phyloP scores from a whole-genome alignment of 768 basidiomycete species.

The Crassisporium funariophilum region DNA sequence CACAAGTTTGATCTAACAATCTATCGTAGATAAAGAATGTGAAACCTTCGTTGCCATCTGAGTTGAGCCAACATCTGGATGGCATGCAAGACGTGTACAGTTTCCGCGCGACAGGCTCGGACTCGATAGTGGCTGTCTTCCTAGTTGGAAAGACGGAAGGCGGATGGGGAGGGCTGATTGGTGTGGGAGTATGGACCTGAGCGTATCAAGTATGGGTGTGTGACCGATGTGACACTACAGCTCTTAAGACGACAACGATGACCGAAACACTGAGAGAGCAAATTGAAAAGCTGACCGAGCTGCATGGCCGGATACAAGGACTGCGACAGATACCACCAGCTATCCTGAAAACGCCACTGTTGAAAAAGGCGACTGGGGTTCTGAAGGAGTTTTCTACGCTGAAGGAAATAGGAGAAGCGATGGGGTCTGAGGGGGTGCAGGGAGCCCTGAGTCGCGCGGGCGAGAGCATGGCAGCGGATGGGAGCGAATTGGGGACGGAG shows the following conservation, averaged over 20 bases:
- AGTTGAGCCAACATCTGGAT: background rate
- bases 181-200: constrained; percentile 38
- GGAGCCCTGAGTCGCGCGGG: constrained; percentile 56
- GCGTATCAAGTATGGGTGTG: constrained; percentile 23
- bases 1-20: background rate
- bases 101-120: constrained; percentile 13
- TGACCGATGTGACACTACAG: constrained; percentile 3
- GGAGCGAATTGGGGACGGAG: constrained; percentile 46
- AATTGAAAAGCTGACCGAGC: constrained; percentile 20
- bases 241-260: constrained; percentile 12
- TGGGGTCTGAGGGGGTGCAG: constrained; percentile 57
- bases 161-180: constrained; percentile 23
- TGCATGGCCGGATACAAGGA: constrained; percentile 15
- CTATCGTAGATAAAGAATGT: constrained; percentile 5
- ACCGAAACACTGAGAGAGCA: constrained; percentile 17
- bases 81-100: constrained; percentile 11
- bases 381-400: constrained; percentile 12
- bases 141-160: constrained; percentile 13
- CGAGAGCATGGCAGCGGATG: constrained; percentile 57
- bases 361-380: constrained; percentile 4
- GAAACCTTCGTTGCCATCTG: background rate
- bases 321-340: constrained; percentile 24
- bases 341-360: constrained; percentile 14
- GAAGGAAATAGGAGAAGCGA: constrained; percentile 40
- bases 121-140: constrained; percentile 16